Evolutionary conservation across 257 asterid genomes (phyloP), one percentile per base, ranked within the genome.

Genomic region (Nemophila menziesii): DNA sequence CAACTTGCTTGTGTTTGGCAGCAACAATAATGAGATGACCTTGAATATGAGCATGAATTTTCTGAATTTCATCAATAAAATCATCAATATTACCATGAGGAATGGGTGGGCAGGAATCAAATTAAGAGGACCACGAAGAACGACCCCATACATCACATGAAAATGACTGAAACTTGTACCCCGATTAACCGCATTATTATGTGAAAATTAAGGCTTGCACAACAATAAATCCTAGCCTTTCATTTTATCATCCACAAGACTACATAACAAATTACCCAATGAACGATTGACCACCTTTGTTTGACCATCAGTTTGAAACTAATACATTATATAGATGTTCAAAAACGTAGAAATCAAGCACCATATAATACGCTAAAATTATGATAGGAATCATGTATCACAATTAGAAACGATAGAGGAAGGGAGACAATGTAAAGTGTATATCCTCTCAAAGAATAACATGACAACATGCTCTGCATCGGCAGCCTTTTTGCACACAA

Each of bases 361-460:
- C 20, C 24, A 18, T 5, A 40, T 5, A 10, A 10, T 4, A 5
- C 5, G 5, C 33, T 4, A 26, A 26, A 40, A 40, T 15, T 40
- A 22, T 5, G 13, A 15, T 1, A 40, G 11, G 18, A 40, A 40
- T 6, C 20, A 16, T 5, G 36, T 14, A 14, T 56, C 62, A 2
- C 52, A 0, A 33, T 54, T 39, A 2, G n/a, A 43, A 1, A 39
- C 20, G 0, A 43, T 56, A 4, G 49, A 37, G 21, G 27, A 8
- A 17, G 20, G 27, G 5, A 54, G 39, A 1, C 52, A 5, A 55
- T 55, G 47, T 5, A 55, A 23, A 4, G 13, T 5, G 22, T 21
- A 47, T 1, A 50, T 20, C 9, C 39, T 56, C n/a, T 13, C 0
- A 11, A 33, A 22, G 10, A 45, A 55, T 1, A 55, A 6, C 5